phyloP scores from a whole-genome alignment of 2,329 filamentous ascomycete genomes.

The Botrytis hyacinthi region DNA sequence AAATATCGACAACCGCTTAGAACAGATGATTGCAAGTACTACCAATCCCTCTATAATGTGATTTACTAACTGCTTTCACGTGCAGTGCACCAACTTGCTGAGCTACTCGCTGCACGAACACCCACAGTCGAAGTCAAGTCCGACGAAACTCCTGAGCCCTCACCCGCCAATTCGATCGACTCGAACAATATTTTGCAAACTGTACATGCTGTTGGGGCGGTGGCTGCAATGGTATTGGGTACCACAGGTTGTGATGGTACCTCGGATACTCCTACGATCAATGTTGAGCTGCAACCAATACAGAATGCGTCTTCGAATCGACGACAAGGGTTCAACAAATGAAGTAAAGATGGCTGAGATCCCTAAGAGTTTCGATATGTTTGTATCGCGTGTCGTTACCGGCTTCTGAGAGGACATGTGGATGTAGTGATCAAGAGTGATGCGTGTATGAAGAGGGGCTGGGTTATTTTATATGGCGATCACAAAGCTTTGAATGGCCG shows the following conservation, averaged over 20 bases:
- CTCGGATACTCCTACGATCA: not conserved
- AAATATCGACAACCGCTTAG: slow-evolving; percentile 6
- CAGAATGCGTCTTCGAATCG: not conserved
- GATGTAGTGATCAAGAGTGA: not conserved
- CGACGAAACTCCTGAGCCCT: not conserved
- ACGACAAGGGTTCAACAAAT: not conserved
- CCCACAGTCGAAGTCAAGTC: not conserved
- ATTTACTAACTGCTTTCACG: not conserved
- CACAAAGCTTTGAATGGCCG: not conserved
- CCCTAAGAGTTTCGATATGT: not conserved
- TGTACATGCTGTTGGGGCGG: not conserved
- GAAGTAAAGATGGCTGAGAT: not conserved
- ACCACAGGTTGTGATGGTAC: not conserved
- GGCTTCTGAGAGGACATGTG: not conserved
- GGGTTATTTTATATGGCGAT: not conserved
- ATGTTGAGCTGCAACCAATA: not conserved
- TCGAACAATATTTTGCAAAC: not conserved
- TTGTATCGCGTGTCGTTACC: not conserved
- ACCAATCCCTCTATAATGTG: not conserved
- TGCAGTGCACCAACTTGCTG: not conserved
- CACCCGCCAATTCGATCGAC: not conserved
- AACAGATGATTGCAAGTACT: slow-evolving; percentile 1
- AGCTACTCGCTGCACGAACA: not conserved
- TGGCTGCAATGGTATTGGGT: not conserved
- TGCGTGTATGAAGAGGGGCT: not conserved